Percentiles rank a stretch among this genome's conserved stretches.
Evolutionary conservation across 257 asterid species (phyloP).

Genomic region (Solanum bulbocastanum): DNA sequence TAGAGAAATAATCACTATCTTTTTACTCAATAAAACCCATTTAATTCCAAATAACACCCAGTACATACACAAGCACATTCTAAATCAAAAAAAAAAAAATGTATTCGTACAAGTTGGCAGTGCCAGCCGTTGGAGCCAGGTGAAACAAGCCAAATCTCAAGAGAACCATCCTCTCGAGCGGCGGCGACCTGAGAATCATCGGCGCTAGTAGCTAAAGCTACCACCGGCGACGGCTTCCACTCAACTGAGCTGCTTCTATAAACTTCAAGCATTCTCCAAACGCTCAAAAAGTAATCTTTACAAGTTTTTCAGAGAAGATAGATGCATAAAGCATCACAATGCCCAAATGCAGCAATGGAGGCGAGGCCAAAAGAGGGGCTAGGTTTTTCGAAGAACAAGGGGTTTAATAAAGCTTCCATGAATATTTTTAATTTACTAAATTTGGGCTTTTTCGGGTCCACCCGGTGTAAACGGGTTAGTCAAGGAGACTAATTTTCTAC

Average conservation of each 20-base stretch:
- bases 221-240: conserved; percentile 79
- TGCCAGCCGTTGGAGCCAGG: conserved; percentile 99
- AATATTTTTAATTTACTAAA: neutral
- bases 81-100: neutral
- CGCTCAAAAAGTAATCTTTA: neutral
- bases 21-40: neutral
- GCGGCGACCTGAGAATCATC: conserved; percentile 95
- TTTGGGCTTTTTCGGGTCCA: neutral
- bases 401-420: neutral
- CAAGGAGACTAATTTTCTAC: neutral
- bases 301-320: neutral
- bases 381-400: neutral
- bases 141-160: conserved; percentile 97
- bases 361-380: neutral
- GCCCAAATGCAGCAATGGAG: neutral
- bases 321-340: neutral
- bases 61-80: neutral
- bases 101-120: neutral
- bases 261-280: conserved; percentile 30
- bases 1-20: neutral
- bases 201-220: conserved; percentile 84
- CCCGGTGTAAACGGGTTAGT: neutral
- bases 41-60: neutral
- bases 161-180: conserved; percentile 75
- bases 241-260: conserved; percentile 56